A percentile compares a stretch with the other conserved stretches of the same genome.
Evolutionary conservation across 106 monocot genomes (phyloP).

Genomic region (Amphibolis antarctica): DNA sequence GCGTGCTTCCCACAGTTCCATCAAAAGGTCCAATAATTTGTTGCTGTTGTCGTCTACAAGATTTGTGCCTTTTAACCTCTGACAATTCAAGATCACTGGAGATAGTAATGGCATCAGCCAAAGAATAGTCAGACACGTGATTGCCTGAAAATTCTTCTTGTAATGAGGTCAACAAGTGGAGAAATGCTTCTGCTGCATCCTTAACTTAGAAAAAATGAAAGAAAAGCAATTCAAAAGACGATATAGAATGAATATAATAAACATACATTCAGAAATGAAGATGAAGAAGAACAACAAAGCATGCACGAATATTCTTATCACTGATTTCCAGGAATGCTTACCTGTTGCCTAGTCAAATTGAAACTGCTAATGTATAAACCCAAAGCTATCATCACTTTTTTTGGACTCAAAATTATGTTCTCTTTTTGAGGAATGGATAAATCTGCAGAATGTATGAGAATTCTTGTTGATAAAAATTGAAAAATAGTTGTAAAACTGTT

Average conservation of each 20-base stretch:
- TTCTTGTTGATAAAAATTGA: not conserved
- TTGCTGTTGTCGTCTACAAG: conserved; percentile 38
- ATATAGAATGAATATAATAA: not conserved
- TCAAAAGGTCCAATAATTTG: conserved; percentile 52
- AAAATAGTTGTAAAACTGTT: not conserved
- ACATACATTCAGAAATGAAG: too few species aligned
- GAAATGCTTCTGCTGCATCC: conserved; percentile 91
- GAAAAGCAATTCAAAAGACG: conserved; percentile 1
- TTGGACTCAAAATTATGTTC: conserved; percentile 45
- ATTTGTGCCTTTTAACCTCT: conserved; percentile 20
- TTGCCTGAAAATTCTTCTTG: conserved; percentile 44
- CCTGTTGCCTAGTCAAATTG: conserved; percentile 79
- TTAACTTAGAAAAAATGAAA: conserved; percentile 19
- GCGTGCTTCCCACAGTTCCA: conserved; percentile 65
- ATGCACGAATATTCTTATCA: not conserved
- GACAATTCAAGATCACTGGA: conserved; percentile 31
- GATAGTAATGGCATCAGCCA: conserved; percentile 32
- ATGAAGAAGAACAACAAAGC: not conserved
- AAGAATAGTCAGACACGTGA: conserved; percentile 30
- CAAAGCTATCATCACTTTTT: conserved; percentile 61
- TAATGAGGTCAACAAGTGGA: conserved; percentile 64
- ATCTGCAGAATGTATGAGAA: conserved; percentile 23
- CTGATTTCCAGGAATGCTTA: conserved; percentile 1
- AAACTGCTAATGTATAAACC: conserved; percentile 46
- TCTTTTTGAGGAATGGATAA: conserved; percentile 33